Evolutionary conservation across 108 stramenopile genomes (phyloP).

Genomic region (Licmophora abbreviata): DNA sequence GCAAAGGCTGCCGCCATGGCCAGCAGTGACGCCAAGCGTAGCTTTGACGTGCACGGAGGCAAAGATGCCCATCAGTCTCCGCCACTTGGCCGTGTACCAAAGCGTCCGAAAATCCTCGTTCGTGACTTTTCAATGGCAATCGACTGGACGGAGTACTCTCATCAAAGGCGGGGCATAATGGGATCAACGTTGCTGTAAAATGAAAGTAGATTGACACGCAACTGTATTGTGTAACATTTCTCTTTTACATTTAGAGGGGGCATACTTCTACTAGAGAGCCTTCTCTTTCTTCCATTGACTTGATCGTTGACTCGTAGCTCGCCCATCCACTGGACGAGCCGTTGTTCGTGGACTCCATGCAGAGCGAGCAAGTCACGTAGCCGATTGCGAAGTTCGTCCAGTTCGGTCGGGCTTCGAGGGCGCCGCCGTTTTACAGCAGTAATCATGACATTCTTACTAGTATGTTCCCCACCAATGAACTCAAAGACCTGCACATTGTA

Average conservation of each 20-base stretch:
- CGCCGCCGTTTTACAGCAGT: constrained; percentile 37
- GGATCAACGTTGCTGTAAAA: constrained; percentile 1
- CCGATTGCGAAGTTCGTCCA: constrained; percentile 18
- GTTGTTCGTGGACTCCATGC: constrained; percentile 55
- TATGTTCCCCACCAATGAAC: constrained; percentile 81
- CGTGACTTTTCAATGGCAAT: constrained; percentile 18
- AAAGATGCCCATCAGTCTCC: constrained; percentile 53
- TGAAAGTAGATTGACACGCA: no score
- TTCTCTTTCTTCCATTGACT: neutral
- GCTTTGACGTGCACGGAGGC: constrained; percentile 70
- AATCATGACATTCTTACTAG: constrained; percentile 84
- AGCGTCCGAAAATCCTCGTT: constrained; percentile 33
- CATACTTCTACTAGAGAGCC: neutral
- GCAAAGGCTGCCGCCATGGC: constrained; percentile 45
- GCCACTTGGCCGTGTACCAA: constrained; percentile 70
- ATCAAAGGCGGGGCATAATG: neutral
- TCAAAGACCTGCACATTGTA: constrained; percentile 84
- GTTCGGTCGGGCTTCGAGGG: neutral
- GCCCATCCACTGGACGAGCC: constrained; percentile 52
- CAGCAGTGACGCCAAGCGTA: constrained; percentile 59
- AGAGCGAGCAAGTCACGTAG: constrained; percentile 38
- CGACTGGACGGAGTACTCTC: neutral
- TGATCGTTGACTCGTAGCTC: constrained; percentile 6
- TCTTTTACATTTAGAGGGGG: no score
- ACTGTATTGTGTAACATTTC: no score